Evolutionary conservation across 83 land plant species (phyloP), one percentile per base, ranked within the genome.

Genomic region (Diphasiastrum complanatum): DNA sequence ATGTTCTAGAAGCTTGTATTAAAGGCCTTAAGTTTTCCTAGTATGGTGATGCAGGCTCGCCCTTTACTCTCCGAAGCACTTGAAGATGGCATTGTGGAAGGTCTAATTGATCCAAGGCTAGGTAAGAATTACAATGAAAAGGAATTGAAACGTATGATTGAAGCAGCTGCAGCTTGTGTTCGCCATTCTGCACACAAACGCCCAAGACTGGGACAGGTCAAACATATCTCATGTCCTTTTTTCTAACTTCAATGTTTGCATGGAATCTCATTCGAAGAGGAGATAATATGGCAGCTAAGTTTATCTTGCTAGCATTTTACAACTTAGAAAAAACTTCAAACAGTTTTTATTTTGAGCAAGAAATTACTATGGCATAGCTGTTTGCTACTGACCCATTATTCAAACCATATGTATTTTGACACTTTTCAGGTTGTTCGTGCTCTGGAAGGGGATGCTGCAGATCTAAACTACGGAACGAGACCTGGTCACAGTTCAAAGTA

Each of bases 131-230:
- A 75, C 43, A 66, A 84, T 45, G 33, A 41, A 11, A 72, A 76
- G 61, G 97, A 91, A 57, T 76, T 84, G 83, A 70, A 84, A 31
- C 69, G 81, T 33, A 78, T 91, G 81, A 74, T 82, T 53, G 86
- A 93, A 45, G 92, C 84, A 64, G 97, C 95, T 46, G 95, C 95
- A 58, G 83, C 89, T 29, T 77, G 84, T 56, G 95, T 90, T 38
- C 83, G 97, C 33, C 95, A 87, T 72, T 87, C 90, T 18, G 86
- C 95, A 20, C 64, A 72, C 11, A 86, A 79, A 28, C 86, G 95
- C 31, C 95, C 95, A 47, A 70, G 82, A 54, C 87, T 87, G 90
- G 84, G 84, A 71, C 97, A 91, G 90, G 96, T 89, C 31, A 52
- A 20, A 37, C 41, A 18, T 50, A 16, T 33, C 26, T 29, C 0